Conservation (phyloP, 257 asterid genomes). For the Handroanthus guayacan region DNA sequence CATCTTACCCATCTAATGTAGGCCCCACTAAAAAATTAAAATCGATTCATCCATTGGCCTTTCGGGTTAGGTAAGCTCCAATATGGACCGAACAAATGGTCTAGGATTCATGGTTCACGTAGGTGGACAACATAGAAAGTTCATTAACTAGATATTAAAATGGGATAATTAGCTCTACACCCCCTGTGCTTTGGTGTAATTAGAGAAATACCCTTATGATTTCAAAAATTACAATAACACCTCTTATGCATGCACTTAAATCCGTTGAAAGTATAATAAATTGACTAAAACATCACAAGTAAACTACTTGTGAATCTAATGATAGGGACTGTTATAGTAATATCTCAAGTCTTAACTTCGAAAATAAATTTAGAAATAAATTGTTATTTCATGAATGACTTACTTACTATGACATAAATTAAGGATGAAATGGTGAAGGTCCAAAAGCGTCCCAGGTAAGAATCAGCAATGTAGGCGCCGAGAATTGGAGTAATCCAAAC, state of each 20-base stretch:
- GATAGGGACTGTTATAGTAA: too few species aligned
- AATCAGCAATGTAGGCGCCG: constrained; percentile 87
- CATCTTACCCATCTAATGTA: neutral
- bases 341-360: too few species aligned
- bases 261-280: neutral
- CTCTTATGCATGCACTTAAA: too few species aligned
- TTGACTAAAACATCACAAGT: neutral
- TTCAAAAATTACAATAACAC: too few species aligned
- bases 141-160: neutral
- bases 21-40: constrained; percentile 35
- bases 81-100: constrained; percentile 43
- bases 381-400: neutral
- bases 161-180: too few species aligned
- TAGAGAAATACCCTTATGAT: too few species aligned
- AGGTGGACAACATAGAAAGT: constrained; percentile 34
- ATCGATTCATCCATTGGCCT: constrained; percentile 31
- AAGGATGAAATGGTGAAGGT: constrained; percentile 84
- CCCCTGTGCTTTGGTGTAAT: too few species aligned
- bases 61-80: constrained; percentile 36
- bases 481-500: constrained; percentile 93
- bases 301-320: neutral
- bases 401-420: constrained; percentile 77
- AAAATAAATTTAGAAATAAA: neutral
- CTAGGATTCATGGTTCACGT: constrained; percentile 28
- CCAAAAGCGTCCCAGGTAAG: constrained; percentile 91